Evolutionary conservation across 2,329 filamentous ascomycete genomes (phyloP).

Genomic region (Xylaria arbuscula): DNA sequence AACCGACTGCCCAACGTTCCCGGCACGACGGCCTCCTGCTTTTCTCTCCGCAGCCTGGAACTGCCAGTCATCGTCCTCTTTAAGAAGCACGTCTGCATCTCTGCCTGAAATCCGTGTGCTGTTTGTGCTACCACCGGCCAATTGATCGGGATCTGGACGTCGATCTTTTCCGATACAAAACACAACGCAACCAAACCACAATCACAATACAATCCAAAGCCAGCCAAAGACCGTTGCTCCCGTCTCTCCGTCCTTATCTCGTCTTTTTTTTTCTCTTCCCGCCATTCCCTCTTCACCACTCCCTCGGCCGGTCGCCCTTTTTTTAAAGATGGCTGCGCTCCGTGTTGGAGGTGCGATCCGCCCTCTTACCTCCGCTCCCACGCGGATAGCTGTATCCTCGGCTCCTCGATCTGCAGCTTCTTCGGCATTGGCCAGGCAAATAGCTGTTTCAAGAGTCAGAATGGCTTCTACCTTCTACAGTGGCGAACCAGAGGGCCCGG

Average conservation of each 20-base stretch:
- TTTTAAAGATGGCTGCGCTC: constrained; percentile 46
- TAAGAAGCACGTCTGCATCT: constrained; percentile 1
- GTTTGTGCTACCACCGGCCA: constrained; percentile 17
- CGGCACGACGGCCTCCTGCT: constrained; percentile 1
- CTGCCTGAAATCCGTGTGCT: neutral
- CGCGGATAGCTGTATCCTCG: constrained; percentile 35
- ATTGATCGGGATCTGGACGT: constrained; percentile 31
- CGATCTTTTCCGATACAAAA: constrained; percentile 1
- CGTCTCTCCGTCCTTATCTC: neutral
- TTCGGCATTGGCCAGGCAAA: constrained; percentile 35
- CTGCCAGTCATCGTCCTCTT: neutral
- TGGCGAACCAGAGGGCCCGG: constrained; percentile 64
- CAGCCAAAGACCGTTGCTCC: neutral
- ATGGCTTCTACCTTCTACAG: constrained; percentile 48
- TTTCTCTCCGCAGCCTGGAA: neutral
- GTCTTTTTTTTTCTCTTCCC: neutral
- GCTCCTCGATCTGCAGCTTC: constrained; percentile 33
- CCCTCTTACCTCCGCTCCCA: constrained; percentile 41
- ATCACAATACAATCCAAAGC: neutral
- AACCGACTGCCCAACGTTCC: constrained; percentile 18
- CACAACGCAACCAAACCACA: neutral
- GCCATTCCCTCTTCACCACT: neutral
- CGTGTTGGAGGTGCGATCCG: constrained; percentile 46
- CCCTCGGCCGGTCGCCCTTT: neutral
- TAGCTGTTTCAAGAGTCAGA: constrained; percentile 39